Percentiles rank a stretch among this genome's conserved stretches.
These are phyloP conservation scores for Pestalotiopsis sp. DNA, from an alignment of 2,329 filamentous ascomycete species.

Conservation along the genomic window DNA sequence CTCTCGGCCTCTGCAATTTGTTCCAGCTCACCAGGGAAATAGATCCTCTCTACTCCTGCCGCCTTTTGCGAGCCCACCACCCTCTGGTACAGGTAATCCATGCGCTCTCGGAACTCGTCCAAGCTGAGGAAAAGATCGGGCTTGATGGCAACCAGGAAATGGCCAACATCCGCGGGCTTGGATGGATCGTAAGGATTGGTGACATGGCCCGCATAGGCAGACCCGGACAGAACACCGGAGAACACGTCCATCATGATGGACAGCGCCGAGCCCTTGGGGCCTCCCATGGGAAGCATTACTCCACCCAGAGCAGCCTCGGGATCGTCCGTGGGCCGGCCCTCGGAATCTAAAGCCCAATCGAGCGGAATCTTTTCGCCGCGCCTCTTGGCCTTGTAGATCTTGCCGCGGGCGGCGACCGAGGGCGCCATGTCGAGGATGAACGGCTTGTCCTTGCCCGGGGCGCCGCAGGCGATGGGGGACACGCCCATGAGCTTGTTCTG, in stretches of 20 bases:
- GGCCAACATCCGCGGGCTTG: conserved; percentile 70
- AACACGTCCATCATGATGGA: conserved; percentile 91
- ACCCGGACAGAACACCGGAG: conserved; percentile 71
- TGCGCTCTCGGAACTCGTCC: conserved; percentile 68
- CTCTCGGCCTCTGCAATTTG: conserved; percentile 55
- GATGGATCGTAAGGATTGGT: conserved; percentile 76
- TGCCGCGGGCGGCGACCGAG: conserved; percentile 69
- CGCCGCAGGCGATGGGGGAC: conserved; percentile 75
- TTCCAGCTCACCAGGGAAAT: conserved; percentile 66
- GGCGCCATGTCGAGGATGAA: conserved; percentile 82
- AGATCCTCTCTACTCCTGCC: conserved; percentile 59
- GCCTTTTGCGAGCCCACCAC: conserved; percentile 58
- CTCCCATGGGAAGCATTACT: conserved; percentile 86
- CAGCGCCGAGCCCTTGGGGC: conserved; percentile 78
- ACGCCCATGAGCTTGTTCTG: conserved; percentile 72
- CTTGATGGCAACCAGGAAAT: conserved; percentile 74
- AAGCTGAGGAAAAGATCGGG: conserved; percentile 74
- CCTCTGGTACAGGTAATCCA: conserved; percentile 56
- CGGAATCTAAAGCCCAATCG: conserved; percentile 75
- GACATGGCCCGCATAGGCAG: conserved; percentile 78
- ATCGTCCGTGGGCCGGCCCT: conserved; percentile 72
- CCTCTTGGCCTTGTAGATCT: conserved; percentile 69
- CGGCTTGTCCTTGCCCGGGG: conserved; percentile 61
- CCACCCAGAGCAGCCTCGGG: conserved; percentile 71
- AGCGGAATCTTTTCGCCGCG: conserved; percentile 69